phyloP scores from a whole-genome alignment of 2,329 filamentous ascomycete species.

The Arthrobotrys pseudoclavata region DNA sequence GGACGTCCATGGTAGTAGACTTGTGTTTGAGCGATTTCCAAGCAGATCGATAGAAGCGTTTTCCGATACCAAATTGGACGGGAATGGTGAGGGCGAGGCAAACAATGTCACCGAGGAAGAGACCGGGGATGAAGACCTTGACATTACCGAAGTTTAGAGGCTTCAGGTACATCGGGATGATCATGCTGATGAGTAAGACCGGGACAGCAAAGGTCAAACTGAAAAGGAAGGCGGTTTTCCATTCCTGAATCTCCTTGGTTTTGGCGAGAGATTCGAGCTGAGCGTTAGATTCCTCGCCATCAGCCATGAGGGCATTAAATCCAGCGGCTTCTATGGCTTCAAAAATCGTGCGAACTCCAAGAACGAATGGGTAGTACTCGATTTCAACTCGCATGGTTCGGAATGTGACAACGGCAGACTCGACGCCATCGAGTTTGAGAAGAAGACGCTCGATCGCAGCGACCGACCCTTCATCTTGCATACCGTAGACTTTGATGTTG shows the following conservation, averaged over 20 bases:
- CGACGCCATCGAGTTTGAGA: constrained; percentile 77
- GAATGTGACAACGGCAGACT: constrained; percentile 79
- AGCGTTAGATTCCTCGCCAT: constrained; percentile 94
- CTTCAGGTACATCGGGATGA: constrained; percentile 87
- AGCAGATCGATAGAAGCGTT: constrained; percentile 92
- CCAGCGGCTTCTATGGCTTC: constrained; percentile 84
- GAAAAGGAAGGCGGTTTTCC: constrained; percentile 83
- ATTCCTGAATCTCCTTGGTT: constrained; percentile 94
- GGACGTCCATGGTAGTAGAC: constrained; percentile 96
- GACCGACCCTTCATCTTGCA: constrained; percentile 76
- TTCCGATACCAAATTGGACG: constrained; percentile 95
- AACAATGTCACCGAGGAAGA: constrained; percentile 89
- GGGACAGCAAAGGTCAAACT: constrained; percentile 87
- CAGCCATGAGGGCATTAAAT: constrained; percentile 88
- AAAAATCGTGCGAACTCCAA: constrained; percentile 85
- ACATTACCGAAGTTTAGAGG: constrained; percentile 81
- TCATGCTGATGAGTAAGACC: constrained; percentile 92
- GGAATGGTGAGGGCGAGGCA: constrained; percentile 89
- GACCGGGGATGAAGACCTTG: constrained; percentile 75
- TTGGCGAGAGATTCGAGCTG: constrained; percentile 96
- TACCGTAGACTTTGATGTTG: constrained; percentile 86
- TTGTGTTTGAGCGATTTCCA: constrained; percentile 91
- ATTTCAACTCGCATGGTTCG: constrained; percentile 81
- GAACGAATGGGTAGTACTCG: constrained; percentile 77
- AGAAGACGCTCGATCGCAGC: constrained; percentile 81